A percentile compares a stretch with the other conserved stretches of the same genome.
phyloP scores from a whole-genome alignment of 805 yeast genomes.

The Yamadazyma olivae region DNA sequence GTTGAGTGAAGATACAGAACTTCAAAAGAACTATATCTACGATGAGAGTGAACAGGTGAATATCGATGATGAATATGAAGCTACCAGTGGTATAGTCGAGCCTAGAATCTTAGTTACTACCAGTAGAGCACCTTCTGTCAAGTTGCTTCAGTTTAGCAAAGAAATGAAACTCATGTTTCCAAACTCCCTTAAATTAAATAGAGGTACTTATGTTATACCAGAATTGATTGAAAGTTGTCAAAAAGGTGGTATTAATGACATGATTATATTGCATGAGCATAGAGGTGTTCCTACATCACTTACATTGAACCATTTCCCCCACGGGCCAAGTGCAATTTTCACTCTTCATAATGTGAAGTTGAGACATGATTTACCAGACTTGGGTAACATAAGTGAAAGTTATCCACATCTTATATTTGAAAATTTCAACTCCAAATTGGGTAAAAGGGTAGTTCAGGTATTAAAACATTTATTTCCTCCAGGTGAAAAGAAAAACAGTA shows the following conservation, averaged over 20 bases:
- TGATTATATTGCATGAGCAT: constrained; percentile 88
- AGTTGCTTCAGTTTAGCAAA: constrained; percentile 86
- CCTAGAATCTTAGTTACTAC: constrained; percentile 93
- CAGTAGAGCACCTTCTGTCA: constrained; percentile 83
- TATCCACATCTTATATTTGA: constrained; percentile 94
- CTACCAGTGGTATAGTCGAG: constrained; percentile 81
- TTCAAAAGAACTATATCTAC: constrained; percentile 78
- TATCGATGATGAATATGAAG: constrained; percentile 91
- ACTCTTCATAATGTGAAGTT: constrained; percentile 91
- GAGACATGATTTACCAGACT: constrained; percentile 84
- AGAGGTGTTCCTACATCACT: constrained; percentile 96
- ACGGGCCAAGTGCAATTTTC: constrained; percentile 95
- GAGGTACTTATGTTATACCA: constrained; percentile 90
- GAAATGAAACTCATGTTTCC: constrained; percentile 90
- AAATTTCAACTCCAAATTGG: constrained; percentile 77
- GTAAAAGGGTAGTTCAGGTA: constrained; percentile 75
- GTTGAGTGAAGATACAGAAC: constrained; percentile 76
- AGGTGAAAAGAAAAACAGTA: constrained; percentile 87
- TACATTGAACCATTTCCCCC: constrained; percentile 93
- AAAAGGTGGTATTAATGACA: constrained; percentile 76
- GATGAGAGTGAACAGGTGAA: constrained; percentile 73
- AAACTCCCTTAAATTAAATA: constrained; percentile 79
- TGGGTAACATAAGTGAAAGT: constrained; percentile 87
- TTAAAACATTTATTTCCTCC: constrained; percentile 93
- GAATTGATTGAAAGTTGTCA: constrained; percentile 82